phyloP scores from a whole-genome alignment of 306 rosid species.

The Senna tora region DNA sequence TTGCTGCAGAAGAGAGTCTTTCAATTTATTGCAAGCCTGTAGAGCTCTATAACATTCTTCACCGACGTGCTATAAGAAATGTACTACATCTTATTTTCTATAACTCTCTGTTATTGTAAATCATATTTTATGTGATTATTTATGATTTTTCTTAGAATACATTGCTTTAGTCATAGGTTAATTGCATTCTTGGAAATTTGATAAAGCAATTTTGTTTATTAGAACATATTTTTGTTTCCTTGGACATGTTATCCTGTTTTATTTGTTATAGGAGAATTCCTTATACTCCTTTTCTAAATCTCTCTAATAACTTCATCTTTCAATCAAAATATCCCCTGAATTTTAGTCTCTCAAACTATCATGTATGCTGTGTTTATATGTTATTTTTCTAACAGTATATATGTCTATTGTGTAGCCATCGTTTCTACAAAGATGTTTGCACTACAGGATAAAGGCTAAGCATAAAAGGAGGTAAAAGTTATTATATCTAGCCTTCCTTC shows the following conservation, averaged over 20 bases:
- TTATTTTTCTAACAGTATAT: conserved; percentile 35
- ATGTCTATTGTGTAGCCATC: conserved; percentile 56
- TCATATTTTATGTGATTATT: conserved; percentile 17
- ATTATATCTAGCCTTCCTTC: conserved; percentile 25
- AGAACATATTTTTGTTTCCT: background rate
- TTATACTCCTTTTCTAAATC: conserved; percentile 7
- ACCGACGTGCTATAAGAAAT: conserved; percentile 52
- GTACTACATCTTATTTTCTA: conserved; percentile 44
- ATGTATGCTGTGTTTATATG: background rate
- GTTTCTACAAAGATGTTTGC: conserved; percentile 76
- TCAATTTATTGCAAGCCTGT: conserved; percentile 79
- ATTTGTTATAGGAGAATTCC: conserved; percentile 29
- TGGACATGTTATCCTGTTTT: background rate
- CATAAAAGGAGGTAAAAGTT: conserved; percentile 67
- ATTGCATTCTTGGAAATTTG: conserved; percentile 23
- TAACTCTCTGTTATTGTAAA: conserved; percentile 18
- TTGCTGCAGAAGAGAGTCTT: conserved; percentile 69
- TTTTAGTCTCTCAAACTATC: conserved; percentile 19
- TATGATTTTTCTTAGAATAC: conserved; percentile 6
- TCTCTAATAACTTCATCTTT: conserved; percentile 7
- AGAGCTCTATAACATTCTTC: conserved; percentile 78
- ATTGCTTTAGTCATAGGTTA: conserved; percentile 22
- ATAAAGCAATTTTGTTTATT: background rate
- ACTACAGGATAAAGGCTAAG: conserved; percentile 68
- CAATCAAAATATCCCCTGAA: background rate